Evolutionary conservation across 257 asterid species (phyloP), one percentile per base, ranked within the genome.

Genomic region (Solanum peruvianum): DNA sequence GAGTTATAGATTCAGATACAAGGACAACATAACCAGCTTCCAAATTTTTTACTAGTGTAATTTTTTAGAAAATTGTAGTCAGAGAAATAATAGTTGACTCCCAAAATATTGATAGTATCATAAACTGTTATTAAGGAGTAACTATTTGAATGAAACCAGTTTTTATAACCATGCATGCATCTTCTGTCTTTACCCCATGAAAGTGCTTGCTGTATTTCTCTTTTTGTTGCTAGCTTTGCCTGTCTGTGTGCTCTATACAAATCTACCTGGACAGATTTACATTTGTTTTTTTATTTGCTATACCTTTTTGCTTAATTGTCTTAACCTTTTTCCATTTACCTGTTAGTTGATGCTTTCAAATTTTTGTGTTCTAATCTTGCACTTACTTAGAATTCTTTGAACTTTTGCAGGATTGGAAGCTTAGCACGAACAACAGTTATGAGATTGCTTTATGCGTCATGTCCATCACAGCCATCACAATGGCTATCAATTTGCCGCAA

Each of bases 391-490:
- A 76, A 42, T 52, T 86, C 58, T 20, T 87, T 80, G n/a, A 66
- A 35, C 83, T 87, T 85, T 84, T 85, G 90, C 93, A 97, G 99
- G 92, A 97, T 97, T 89, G 98, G 93, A 67, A 91, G 92, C 89
- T 90, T 96, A 89, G 99, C 98, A 80, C 98, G 98, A 75, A 90
- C 95, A 66, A 95, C 99, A 21, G 94, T 97, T 86, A 93, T 92
- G 94, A 93, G 99, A 85, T 90, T 97, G 93, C 96, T 97, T 75
- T 92, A 91, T 93, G 97, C 97, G 72, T 95, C 99, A 81, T 93
- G 98, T 91, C 98, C 99, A 80, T 95, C 93, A 72, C 92, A 92
- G 78, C 99, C 99, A 60, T 96, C 99, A n/a, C 98, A 88, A 87
- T 97, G 99, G 99, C 92, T 97, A 86, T 93, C 93, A 37, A 92